phyloP scores from a whole-genome alignment of 2,329 filamentous ascomycete genomes.

The Ilyonectria robusta region DNA sequence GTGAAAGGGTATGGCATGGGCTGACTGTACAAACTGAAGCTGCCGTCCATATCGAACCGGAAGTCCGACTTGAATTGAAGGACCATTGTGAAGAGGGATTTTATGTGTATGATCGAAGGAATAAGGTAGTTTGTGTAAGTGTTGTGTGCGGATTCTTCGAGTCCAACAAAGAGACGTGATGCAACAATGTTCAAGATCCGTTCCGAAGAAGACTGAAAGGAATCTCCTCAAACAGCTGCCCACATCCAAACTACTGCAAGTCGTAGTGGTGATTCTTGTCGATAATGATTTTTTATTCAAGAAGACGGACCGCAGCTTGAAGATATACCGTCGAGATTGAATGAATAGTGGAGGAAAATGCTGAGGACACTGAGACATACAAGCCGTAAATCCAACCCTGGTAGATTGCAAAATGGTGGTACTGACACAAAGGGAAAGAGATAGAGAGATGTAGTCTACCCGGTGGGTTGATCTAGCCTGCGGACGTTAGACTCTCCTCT shows the following conservation, averaged over 20 bases:
- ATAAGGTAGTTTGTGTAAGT: conserved; percentile 20
- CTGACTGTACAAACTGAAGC: conserved; percentile 56
- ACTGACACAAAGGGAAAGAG: conserved; percentile 51
- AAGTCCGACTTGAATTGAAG: conserved; percentile 56
- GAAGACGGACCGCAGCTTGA: conserved; percentile 55
- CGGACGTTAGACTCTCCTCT: no score
- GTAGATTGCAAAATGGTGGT: conserved; percentile 50
- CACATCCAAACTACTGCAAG: conserved; percentile 26
- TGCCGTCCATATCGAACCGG: conserved; percentile 57
- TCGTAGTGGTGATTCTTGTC: conserved; percentile 47
- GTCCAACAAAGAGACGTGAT: conserved; percentile 9
- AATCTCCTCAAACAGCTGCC: no score
- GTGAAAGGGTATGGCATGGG: conserved; percentile 54
- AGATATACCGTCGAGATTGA: conserved; percentile 59
- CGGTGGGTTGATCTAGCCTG: no score
- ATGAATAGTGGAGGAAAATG: conserved; percentile 53
- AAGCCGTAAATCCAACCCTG: conserved; percentile 53
- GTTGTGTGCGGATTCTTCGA: conserved; percentile 20
- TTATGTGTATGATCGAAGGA: conserved; percentile 20
- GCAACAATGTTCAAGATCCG: conserved; percentile 32
- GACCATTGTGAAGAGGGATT: conserved; percentile 47
- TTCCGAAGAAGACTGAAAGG: conserved; percentile 23
- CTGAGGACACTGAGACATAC: conserved; percentile 53
- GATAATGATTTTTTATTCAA: conserved; percentile 53
- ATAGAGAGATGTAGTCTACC: conserved; percentile 51